These are phyloP conservation scores for Elaeis oleifera DNA, from an alignment of 202 grass and related monocot genomes.

Conservation along the genomic window DNA sequence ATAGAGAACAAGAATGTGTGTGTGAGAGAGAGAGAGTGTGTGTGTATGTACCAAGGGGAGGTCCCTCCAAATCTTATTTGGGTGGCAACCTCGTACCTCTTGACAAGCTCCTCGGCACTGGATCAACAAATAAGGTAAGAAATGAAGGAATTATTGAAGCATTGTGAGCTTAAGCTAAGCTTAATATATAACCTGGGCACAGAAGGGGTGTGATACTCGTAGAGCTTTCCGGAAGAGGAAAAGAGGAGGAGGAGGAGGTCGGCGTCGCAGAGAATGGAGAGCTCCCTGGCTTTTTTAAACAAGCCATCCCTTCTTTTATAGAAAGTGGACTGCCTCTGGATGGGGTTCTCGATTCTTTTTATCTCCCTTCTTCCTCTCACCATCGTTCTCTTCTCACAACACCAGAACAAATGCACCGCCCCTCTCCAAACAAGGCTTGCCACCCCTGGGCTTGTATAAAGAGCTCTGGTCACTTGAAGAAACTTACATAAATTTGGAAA, in stretches of 20 bases:
- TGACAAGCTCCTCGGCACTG: slow-evolving; percentile 63
- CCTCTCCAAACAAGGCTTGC: not conserved
- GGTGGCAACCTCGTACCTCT: slow-evolving; percentile 75
- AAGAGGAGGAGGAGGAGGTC: slow-evolving; percentile 98
- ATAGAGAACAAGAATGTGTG: not conserved
- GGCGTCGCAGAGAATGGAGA: slow-evolving; percentile 87
- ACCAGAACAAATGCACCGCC: not conserved
- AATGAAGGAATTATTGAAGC: not conserved
- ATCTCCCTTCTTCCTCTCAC: slow-evolving; percentile 92
- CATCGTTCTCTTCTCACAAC: slow-evolving; percentile 31
- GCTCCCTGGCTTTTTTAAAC: slow-evolving; percentile 97
- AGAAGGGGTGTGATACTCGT: slow-evolving; percentile 78
- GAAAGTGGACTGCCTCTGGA: slow-evolving; percentile 97
- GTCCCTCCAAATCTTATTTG: slow-evolving; percentile 66
- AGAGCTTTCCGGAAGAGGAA: slow-evolving; percentile 94
- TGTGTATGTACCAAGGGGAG: slow-evolving; percentile 38
- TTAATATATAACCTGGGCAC: slow-evolving; percentile 38
- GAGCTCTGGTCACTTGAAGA: not conserved
- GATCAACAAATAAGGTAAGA: not conserved
- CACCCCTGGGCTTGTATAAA: not conserved
- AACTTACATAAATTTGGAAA: slow-evolving; percentile 23
- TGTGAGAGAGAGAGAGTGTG: not conserved
- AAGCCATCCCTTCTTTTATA: slow-evolving; percentile 98
- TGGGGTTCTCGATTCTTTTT: slow-evolving; percentile 95
- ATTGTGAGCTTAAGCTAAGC: not conserved